Percentiles rank a stretch among this genome's conserved stretches.
Conservation (phyloP, 1,284 basidiomycete genomes). For the Psilocybe mexicana region DNA sequence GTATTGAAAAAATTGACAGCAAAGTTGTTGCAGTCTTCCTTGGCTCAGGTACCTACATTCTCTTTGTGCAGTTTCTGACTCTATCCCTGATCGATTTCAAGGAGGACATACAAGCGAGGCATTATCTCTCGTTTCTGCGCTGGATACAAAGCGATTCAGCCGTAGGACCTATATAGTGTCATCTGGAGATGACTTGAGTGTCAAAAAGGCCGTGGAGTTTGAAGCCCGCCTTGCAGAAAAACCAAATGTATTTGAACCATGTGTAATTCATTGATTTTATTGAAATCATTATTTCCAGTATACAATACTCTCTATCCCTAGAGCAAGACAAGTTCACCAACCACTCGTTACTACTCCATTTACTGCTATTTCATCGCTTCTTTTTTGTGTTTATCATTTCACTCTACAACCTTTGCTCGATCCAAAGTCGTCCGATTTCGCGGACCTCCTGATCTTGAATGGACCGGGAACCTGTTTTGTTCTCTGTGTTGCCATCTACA, state of each 20-base stretch:
- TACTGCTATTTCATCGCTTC: conserved; percentile 63
- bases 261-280: not conserved
- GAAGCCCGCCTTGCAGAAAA: conserved; percentile 43
- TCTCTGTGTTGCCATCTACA: conserved; percentile 71
- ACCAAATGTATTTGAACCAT: not conserved
- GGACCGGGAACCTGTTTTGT: conserved; percentile 95
- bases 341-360: conserved; percentile 66
- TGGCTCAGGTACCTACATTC: conserved; percentile 51
- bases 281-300: conserved; percentile 31
- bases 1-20: conserved; percentile 29
- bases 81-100: conserved; percentile 31
- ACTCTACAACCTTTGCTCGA: conserved; percentile 47
- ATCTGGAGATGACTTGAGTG: conserved; percentile 80
- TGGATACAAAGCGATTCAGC: conserved; percentile 78
- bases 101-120: conserved; percentile 96
- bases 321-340: conserved; percentile 86
- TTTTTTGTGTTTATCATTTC: conserved; percentile 56
- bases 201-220: conserved; percentile 66
- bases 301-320: conserved; percentile 69
- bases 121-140: conserved; percentile 69
- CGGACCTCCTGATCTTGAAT: conserved; percentile 87
- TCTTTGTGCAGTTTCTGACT: not conserved
- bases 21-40: conserved; percentile 57
- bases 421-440: conserved; percentile 41
- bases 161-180: conserved; percentile 84